phyloP scores from a whole-genome alignment of 305 asterid genomes.

The Coffea humblotiana region DNA sequence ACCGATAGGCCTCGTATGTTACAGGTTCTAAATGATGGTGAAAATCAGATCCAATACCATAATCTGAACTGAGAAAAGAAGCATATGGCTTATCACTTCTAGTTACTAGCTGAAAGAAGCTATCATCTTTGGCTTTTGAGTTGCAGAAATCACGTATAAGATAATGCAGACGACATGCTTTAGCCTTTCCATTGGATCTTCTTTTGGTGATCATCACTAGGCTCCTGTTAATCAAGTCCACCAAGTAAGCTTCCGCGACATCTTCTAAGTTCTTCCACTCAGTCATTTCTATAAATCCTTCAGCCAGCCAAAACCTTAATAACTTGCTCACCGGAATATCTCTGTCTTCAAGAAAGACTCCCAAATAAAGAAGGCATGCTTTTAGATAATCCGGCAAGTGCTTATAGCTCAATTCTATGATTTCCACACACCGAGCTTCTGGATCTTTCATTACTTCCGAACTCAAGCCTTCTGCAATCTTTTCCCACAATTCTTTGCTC shows the following conservation, averaged over 20 bases:
- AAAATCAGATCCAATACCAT: not conserved
- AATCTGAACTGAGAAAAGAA: not conserved
- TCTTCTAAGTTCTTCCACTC: constrained; percentile 8
- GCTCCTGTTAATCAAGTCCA: constrained; percentile 25
- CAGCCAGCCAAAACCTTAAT: constrained; percentile 27
- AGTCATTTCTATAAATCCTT: constrained; percentile 20
- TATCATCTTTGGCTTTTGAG: constrained; percentile 20
- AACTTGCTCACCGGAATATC: constrained; percentile 22
- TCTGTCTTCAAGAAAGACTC: constrained; percentile 15
- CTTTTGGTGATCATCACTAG: constrained; percentile 9
- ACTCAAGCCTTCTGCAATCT: constrained; percentile 7
- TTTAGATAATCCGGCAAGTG: constrained; percentile 26
- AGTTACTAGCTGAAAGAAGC: constrained; percentile 11
- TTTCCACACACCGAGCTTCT: constrained; percentile 15
- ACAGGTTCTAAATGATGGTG: not conserved
- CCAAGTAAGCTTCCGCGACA: constrained; percentile 22
- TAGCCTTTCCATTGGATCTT: constrained; percentile 21
- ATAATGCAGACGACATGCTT: constrained; percentile 25
- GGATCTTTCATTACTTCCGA: constrained; percentile 4
- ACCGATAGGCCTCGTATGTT: constrained; percentile 8
- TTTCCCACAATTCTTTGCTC: constrained; percentile 10
- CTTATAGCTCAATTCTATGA: constrained; percentile 29
- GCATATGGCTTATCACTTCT: not conserved
- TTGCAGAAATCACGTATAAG: constrained; percentile 24
- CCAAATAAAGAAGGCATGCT: constrained; percentile 30